phyloP scores from a whole-genome alignment of 2,329 filamentous ascomycete species.

The Seiridium unicorne region DNA sequence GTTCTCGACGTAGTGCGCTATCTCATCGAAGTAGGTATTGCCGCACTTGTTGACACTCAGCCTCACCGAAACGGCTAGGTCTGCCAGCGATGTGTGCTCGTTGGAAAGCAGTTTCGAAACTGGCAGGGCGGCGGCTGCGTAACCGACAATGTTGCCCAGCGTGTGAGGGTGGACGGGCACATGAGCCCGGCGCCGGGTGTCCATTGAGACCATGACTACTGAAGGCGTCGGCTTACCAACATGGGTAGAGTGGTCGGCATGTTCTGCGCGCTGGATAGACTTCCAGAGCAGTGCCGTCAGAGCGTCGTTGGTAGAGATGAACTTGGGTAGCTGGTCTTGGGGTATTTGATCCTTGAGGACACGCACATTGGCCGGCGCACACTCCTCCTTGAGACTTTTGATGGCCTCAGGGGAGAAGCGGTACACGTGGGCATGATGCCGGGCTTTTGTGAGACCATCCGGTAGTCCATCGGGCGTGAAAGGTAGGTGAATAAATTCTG shows the following conservation, averaged over 20 bases:
- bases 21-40: conserved; percentile 27
- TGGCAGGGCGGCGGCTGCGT: conserved; percentile 25
- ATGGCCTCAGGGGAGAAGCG: conserved; percentile 23
- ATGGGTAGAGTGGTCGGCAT: not conserved
- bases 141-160: conserved; percentile 37
- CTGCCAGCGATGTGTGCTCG: conserved; percentile 22
- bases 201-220: conserved; percentile 34
- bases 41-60: conserved; percentile 27
- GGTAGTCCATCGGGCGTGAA: conserved; percentile 26
- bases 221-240: conserved; percentile 17
- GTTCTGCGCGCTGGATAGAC: conserved; percentile 1
- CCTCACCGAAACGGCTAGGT: conserved; percentile 32
- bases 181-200: conserved; percentile 31
- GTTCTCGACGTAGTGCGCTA: conserved; percentile 27
- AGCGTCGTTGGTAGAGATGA: conserved; percentile 9
- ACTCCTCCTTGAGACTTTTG: conserved; percentile 13
- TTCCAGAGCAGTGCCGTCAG: conserved; percentile 8
- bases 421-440: conserved; percentile 17
- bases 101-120: conserved; percentile 27
- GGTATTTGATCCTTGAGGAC: not conserved
- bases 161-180: conserved; percentile 32
- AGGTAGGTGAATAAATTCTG: conserved; percentile 28
- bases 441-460: conserved; percentile 28
- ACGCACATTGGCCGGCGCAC: conserved; percentile 1
- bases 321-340: conserved; percentile 1